Conservation (phyloP, 2,329 filamentous ascomycete species). For the Phialocephala sp. region DNA sequence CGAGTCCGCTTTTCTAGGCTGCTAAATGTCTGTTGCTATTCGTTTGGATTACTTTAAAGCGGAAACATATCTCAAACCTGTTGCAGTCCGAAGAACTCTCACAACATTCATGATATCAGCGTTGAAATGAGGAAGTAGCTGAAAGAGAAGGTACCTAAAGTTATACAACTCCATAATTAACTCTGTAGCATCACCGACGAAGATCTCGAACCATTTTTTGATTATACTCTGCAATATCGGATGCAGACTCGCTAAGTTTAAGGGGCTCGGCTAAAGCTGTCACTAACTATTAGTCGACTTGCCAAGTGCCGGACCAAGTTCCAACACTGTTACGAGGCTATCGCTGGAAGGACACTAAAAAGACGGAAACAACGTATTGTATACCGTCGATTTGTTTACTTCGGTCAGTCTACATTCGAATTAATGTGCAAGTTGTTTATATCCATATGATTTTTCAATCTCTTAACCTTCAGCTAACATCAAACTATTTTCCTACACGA, state of each 20-base stretch:
- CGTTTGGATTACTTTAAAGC: no score
- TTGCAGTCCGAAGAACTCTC: no score
- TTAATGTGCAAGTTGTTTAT: neutral
- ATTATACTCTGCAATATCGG: no score
- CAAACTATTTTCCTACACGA: neutral
- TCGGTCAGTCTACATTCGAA: neutral
- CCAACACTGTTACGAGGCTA: neutral
- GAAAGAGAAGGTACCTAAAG: no score
- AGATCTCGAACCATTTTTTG: neutral
- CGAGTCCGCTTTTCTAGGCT: no score
- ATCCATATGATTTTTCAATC: neutral
- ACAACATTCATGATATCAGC: no score
- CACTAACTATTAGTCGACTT: neutral
- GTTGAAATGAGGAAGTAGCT: no score
- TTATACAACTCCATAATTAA: no score
- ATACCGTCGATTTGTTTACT: neutral
- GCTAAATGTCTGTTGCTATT: no score
- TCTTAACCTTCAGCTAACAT: neutral
- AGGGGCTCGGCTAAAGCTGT: neutral
- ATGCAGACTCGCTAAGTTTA: neutral
- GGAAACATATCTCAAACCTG: no score
- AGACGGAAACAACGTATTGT: neutral
- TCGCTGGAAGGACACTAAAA: neutral
- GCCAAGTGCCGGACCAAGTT: neutral
- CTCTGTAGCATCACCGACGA: neutral